phyloP scores from a whole-genome alignment of 2,329 filamentous ascomycete species.

The Trichoderma sp. region DNA sequence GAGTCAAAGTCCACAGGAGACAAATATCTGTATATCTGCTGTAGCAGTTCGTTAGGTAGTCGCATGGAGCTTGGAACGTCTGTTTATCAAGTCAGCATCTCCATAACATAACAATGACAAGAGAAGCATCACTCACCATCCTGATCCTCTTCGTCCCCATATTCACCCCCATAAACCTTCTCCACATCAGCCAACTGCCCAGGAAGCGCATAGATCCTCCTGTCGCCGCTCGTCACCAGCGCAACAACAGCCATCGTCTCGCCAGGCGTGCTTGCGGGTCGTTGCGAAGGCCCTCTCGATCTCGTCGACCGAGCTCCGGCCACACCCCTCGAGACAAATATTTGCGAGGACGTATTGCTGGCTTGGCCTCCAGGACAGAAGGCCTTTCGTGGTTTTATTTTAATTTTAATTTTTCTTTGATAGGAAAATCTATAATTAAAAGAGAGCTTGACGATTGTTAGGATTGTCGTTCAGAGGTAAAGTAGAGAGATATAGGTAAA shows the following conservation, averaged over 20 bases:
- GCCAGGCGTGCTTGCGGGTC: background rate
- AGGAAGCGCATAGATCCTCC: conserved; percentile 21
- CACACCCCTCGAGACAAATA: conserved; percentile 30
- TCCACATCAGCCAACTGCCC: conserved; percentile 21
- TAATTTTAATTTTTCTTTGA: background rate
- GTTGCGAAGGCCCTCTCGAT: conserved; percentile 18
- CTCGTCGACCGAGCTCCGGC: conserved; percentile 24
- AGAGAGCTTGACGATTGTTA: background rate
- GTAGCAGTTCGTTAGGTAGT: conserved; percentile 38
- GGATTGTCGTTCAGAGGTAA: background rate
- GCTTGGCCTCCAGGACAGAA: conserved; percentile 18
- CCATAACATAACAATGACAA: background rate
- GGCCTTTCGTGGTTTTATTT: background rate
- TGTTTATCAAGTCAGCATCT: background rate
- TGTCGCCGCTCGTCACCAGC: conserved; percentile 22
- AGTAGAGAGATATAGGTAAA: background rate
- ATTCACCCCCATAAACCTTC: conserved; percentile 12
- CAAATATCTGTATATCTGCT: conserved; percentile 37
- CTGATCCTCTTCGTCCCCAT: background rate
- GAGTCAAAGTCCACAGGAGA: conserved; percentile 52
- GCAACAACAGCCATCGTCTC: conserved; percentile 23
- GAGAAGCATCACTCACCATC: background rate
- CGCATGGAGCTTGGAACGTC: conserved; percentile 28
- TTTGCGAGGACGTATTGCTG: conserved; percentile 31
- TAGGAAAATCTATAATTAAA: background rate